These are phyloP conservation scores for Metschnikowia amazonensis DNA, from an alignment of 805 yeast genomes.

Conservation along the genomic window DNA sequence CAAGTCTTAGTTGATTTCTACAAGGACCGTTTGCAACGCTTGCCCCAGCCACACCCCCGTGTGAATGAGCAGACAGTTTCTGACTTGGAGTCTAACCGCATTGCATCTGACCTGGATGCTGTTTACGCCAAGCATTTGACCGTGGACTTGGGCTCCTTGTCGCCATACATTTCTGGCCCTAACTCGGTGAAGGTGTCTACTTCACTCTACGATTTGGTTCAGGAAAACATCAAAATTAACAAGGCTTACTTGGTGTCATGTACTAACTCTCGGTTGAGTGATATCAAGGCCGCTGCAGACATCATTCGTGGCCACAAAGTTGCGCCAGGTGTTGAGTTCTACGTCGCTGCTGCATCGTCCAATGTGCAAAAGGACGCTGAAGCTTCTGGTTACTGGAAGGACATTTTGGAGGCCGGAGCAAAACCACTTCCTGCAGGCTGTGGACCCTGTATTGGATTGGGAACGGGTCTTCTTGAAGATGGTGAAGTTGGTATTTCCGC, in stretches of 20 bases:
- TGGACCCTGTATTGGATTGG: constrained; percentile 98
- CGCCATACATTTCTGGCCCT: constrained; percentile 94
- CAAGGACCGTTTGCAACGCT: constrained; percentile 51
- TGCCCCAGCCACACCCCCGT: constrained; percentile 79
- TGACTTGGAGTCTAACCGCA: constrained; percentile 42
- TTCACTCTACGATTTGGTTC: constrained; percentile 69
- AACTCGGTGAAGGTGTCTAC: constrained; percentile 91
- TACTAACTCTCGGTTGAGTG: constrained; percentile 91
- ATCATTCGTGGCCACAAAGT: constrained; percentile 78
- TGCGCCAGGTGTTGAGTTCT: constrained; percentile 88
- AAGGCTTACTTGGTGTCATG: constrained; percentile 98
- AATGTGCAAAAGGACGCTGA: constrained; percentile 92
- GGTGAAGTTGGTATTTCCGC: constrained; percentile 99
- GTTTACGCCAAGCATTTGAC: constrained; percentile 82
- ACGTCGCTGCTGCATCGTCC: constrained; percentile 96
- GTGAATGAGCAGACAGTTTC: constrained; percentile 60
- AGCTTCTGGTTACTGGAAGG: constrained; percentile 87
- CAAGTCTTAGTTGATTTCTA: constrained; percentile 74
- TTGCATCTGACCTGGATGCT: constrained; percentile 69
- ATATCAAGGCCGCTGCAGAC: constrained; percentile 90
- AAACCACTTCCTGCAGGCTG: constrained; percentile 96
- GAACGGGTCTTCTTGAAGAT: constrained; percentile 86
- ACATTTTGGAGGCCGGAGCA: constrained; percentile 87
- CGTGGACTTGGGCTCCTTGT: constrained; percentile 72
- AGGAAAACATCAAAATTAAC: constrained; percentile 70